phyloP scores from a whole-genome alignment of 306 rosid species.

The Fagus sylvatica region DNA sequence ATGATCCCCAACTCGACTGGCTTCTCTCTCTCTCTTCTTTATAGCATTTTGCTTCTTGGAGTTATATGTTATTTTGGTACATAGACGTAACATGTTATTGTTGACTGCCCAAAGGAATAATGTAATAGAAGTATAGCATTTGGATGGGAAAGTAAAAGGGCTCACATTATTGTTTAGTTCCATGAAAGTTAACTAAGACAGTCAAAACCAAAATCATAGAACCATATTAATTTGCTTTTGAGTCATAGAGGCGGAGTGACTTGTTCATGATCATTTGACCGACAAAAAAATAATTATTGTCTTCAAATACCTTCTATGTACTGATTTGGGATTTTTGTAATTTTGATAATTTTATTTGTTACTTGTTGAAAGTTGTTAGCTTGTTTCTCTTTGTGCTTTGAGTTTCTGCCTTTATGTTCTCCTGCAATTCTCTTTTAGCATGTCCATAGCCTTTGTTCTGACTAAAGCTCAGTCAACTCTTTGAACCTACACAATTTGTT shows the following conservation, averaged over 20 bases:
- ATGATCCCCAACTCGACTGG: background rate
- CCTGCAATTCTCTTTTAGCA: background rate
- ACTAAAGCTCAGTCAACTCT: background rate
- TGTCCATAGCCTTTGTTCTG: background rate
- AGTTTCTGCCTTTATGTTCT: background rate
- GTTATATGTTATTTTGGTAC: background rate
- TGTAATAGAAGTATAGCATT: background rate
- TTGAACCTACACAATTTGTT: background rate
- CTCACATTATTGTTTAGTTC: no score
- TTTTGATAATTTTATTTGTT: background rate
- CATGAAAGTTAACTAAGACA: background rate
- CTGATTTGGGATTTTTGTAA: background rate
- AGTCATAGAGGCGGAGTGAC: background rate
- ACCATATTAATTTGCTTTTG: background rate
- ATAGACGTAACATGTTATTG: background rate
- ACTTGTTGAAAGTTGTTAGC: background rate
- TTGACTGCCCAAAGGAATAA: background rate
- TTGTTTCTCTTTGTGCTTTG: background rate
- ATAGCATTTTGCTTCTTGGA: background rate
- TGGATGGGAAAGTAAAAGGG: background rate
- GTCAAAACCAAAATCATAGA: background rate
- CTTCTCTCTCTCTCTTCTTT: background rate
- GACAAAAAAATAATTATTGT: background rate
- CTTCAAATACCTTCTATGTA: background rate
- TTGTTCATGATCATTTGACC: background rate